phyloP scores from a whole-genome alignment of 2,329 filamentous ascomycete species.

The Trichoderma cornu-damae region DNA sequence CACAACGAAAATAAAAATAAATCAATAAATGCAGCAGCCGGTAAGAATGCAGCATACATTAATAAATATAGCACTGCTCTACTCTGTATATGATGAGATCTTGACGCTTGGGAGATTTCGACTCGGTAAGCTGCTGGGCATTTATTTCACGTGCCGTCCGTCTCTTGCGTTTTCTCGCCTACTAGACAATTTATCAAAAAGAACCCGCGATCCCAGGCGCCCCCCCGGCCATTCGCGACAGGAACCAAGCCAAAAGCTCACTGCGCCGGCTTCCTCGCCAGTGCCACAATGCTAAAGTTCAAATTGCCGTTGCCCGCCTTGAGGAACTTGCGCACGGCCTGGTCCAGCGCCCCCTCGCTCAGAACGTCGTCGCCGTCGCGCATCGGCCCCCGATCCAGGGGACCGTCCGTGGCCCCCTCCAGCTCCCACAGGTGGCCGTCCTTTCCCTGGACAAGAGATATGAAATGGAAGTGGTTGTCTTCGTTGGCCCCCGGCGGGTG shows the following conservation, averaged over 20 bases:
- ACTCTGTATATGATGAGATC: too few species aligned
- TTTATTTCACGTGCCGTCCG: too few species aligned
- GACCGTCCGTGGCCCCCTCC: slow-evolving; percentile 69
- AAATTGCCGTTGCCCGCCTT: slow-evolving; percentile 33
- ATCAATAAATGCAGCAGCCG: too few species aligned
- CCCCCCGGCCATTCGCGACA: too few species aligned
- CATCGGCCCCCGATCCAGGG: slow-evolving; percentile 59
- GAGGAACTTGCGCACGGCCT: slow-evolving; percentile 47
- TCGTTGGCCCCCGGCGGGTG: slow-evolving; percentile 56
- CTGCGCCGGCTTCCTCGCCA: slow-evolving; percentile 25
- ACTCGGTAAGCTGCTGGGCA: too few species aligned
- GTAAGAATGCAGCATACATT: too few species aligned
- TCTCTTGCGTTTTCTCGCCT: too few species aligned
- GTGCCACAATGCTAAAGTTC: slow-evolving; percentile 38
- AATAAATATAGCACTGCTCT: too few species aligned
- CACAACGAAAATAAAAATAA: too few species aligned
- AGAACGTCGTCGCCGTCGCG: slow-evolving; percentile 55
- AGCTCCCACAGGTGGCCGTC: slow-evolving; percentile 70
- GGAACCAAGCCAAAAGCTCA: background rate
- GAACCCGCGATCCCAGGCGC: too few species aligned
- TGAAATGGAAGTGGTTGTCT: slow-evolving; percentile 67
- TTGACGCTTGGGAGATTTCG: too few species aligned
- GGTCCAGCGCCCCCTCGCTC: slow-evolving; percentile 62
- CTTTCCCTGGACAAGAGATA: slow-evolving; percentile 69
- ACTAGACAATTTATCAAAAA: too few species aligned